A percentile compares a stretch with the other conserved stretches of the same genome.
Conservation (phyloP, 2,329 filamentous ascomycete genomes). For the Whalleya microplaca region DNA sequence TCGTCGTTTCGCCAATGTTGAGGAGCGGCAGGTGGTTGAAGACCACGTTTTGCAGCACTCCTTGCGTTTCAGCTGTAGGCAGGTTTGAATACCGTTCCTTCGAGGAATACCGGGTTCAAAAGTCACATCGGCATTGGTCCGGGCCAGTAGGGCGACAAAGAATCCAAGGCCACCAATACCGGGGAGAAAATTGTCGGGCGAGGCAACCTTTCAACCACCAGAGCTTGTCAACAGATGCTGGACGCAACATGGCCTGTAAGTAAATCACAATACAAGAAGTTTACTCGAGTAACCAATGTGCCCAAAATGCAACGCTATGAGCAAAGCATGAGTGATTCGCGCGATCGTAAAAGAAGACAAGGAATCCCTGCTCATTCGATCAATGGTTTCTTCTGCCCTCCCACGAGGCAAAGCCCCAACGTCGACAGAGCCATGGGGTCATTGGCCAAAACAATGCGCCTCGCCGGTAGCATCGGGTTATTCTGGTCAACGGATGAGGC, state of each 20-base stretch:
- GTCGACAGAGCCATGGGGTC: conserved; percentile 69
- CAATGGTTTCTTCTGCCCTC: conserved; percentile 66
- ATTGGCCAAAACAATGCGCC: conserved; percentile 76
- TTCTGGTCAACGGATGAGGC: conserved; percentile 86
- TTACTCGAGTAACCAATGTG: neutral
- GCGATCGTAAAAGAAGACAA: neutral
- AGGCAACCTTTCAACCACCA: neutral
- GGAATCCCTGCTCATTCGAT: conserved; percentile 55
- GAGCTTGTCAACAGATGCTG: neutral
- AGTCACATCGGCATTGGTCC: no score
- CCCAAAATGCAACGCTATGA: neutral
- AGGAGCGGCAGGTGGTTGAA: neutral
- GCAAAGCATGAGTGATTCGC: neutral
- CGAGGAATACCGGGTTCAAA: neutral
- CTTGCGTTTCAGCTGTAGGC: neutral
- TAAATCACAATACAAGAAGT: neutral
- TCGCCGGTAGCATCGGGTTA: conserved; percentile 89
- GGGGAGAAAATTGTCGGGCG: neutral
- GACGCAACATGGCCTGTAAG: neutral
- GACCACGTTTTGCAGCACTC: neutral
- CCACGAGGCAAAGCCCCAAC: conserved; percentile 66
- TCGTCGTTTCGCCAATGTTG: neutral
- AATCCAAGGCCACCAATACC: neutral
- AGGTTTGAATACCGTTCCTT: neutral
- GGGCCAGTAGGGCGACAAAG: neutral